Conservation (phyloP, 768 basidiomycete species). For the Tylopilus vinaceipallidus region DNA sequence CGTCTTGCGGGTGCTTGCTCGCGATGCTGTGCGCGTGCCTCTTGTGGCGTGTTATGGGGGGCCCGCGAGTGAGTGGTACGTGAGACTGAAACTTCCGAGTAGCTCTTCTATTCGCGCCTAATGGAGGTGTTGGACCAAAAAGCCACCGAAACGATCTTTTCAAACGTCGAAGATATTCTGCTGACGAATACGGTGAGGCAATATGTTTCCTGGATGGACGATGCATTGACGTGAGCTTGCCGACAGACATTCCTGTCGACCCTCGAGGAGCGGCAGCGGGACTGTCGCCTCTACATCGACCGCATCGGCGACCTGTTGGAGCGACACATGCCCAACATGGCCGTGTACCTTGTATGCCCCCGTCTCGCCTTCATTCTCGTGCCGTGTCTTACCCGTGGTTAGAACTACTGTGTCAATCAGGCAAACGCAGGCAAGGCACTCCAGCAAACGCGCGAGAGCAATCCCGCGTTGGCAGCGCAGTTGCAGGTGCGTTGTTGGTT, state of each 20-base stretch:
- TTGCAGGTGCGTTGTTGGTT: slow-evolving; percentile 52
- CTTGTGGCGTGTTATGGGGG: not conserved
- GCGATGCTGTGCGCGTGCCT: too few relatives aligned
- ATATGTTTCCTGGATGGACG: not conserved
- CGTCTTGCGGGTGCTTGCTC: too few relatives aligned
- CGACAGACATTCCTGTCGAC: slow-evolving; percentile 76
- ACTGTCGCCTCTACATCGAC: slow-evolving; percentile 89
- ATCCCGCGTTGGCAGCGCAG: slow-evolving; percentile 60
- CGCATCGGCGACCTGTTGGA: slow-evolving; percentile 82
- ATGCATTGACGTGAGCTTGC: not conserved
- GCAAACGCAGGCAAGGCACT: slow-evolving; percentile 71
- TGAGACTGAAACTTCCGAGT: not conserved
- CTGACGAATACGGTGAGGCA: slow-evolving; percentile 76
- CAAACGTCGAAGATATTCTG: slow-evolving; percentile 91
- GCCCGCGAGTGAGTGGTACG: too few relatives aligned
- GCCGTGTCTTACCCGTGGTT: not conserved
- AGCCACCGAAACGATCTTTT: slow-evolving; percentile 81
- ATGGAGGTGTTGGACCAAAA: slow-evolving; percentile 69
- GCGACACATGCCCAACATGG: slow-evolving; percentile 72
- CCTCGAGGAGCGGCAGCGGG: slow-evolving; percentile 88
- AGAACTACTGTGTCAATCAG: slow-evolving; percentile 94
- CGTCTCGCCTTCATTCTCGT: not conserved
- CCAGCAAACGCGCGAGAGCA: slow-evolving; percentile 67
- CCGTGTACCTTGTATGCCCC: slow-evolving; percentile 67
- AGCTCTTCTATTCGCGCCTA: slow-evolving; percentile 87